These are phyloP conservation scores for Luffa aegyptiaca DNA, from an alignment of 306 rosid species.

Conservation along the genomic window DNA sequence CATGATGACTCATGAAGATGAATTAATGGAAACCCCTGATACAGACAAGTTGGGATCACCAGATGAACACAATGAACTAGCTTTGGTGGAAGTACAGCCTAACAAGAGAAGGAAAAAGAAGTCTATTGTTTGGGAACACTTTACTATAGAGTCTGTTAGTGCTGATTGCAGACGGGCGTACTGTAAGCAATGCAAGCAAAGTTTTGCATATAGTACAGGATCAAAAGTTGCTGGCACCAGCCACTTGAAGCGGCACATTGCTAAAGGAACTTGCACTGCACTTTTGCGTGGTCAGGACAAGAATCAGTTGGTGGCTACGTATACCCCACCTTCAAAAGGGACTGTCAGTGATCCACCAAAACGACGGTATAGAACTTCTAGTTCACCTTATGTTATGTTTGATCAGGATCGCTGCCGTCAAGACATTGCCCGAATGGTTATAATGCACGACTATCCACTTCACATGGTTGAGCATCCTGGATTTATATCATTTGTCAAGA, in stretches of 20 bases:
- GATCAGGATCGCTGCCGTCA: slow-evolving; percentile 82
- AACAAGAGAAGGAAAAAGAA: slow-evolving; percentile 81
- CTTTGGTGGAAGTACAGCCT: slow-evolving; percentile 56
- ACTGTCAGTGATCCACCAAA: slow-evolving; percentile 46
- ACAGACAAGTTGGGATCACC: slow-evolving; percentile 11
- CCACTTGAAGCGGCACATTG: slow-evolving; percentile 93
- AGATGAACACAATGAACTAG: slow-evolving; percentile 13
- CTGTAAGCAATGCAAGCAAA: slow-evolving; percentile 89
- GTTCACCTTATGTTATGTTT: slow-evolving; percentile 50
- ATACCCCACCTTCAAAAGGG: slow-evolving; percentile 47
- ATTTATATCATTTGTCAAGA: slow-evolving; percentile 71
- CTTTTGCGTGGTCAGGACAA: slow-evolving; percentile 61
- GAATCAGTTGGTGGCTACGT: slow-evolving; percentile 35
- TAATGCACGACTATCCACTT: slow-evolving; percentile 93
- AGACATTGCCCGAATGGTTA: slow-evolving; percentile 92
- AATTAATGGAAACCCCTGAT: slow-evolving; percentile 17
- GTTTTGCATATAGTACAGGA: slow-evolving; percentile 95
- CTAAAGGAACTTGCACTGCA: slow-evolving; percentile 79
- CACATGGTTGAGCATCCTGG: slow-evolving; percentile 98
- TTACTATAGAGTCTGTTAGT: slow-evolving; percentile 74
- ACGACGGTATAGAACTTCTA: slow-evolving; percentile 58
- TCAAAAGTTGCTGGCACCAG: slow-evolving; percentile 94
- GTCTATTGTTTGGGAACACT: slow-evolving; percentile 92
- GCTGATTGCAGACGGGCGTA: slow-evolving; percentile 87
- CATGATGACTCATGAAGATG: slow-evolving; percentile 20